Percentiles rank a stretch among this genome's conserved stretches.
Evolutionary conservation across 306 rosid species (phyloP).

Genomic region (Acacia confusa): DNA sequence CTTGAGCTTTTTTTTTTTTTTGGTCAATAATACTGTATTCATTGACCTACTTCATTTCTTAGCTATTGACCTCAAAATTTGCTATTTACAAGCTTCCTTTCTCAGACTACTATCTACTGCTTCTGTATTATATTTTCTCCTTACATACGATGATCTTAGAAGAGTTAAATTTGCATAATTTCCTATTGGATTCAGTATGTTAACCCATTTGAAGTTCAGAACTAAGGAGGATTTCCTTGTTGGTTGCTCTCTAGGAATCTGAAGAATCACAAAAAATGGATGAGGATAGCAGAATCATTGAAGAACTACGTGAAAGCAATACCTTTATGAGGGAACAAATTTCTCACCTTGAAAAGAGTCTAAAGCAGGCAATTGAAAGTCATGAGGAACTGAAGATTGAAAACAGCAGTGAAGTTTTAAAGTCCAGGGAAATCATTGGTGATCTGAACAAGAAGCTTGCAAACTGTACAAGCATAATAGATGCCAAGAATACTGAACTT

Average conservation of each 20-base stretch:
- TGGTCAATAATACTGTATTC: slow-evolving; percentile 5
- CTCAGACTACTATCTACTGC: slow-evolving; percentile 2
- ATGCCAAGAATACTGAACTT: slow-evolving; percentile 85
- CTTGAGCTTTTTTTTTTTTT: slow-evolving; percentile 2
- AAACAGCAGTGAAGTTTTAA: slow-evolving; percentile 58
- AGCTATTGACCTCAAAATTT: slow-evolving; percentile 16
- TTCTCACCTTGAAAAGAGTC: slow-evolving; percentile 68
- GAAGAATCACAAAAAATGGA: slow-evolving; percentile 98
- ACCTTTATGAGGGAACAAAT: slow-evolving; percentile 62
- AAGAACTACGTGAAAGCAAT: slow-evolving; percentile 68
- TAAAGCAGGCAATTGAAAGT: slow-evolving; percentile 68
- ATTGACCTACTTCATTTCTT: slow-evolving; percentile 15
- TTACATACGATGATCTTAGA: slow-evolving; percentile 6
- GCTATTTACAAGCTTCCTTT: background rate
- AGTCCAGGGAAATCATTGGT: slow-evolving; percentile 66
- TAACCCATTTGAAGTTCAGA: background rate
- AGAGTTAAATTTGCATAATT: slow-evolving; percentile 15
- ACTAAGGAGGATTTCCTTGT: slow-evolving; percentile 18
- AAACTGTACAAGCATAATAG: slow-evolving; percentile 62
- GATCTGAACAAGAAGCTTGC: slow-evolving; percentile 77
- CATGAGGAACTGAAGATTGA: slow-evolving; percentile 67
- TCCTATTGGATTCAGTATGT: slow-evolving; percentile 9
- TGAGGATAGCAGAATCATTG: slow-evolving; percentile 88
- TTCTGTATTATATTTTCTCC: background rate
- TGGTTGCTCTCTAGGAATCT: slow-evolving; percentile 61